Evolutionary conservation across 169 alveolate genomes (phyloP).

Genomic region (Plasmodium fragile): DNA sequence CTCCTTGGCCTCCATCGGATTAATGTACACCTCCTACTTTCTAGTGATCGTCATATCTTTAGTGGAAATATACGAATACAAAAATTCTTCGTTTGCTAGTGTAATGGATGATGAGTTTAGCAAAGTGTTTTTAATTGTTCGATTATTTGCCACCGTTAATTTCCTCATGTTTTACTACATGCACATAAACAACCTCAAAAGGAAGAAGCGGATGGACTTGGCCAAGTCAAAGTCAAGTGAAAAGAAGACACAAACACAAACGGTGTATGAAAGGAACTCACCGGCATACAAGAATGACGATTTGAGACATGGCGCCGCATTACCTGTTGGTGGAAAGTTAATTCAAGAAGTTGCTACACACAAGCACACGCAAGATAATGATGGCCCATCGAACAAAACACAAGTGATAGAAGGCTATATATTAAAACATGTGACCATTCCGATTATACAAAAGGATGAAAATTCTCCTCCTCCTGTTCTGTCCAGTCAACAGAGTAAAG

Average conservation of each 20-base stretch:
- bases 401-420: slow-evolving; percentile 14
- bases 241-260: background rate
- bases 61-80: slow-evolving; percentile 26
- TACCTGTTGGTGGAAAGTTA: background rate
- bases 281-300: background rate
- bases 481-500: background rate
- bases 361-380: background rate
- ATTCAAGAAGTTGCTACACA: background rate
- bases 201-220: background rate
- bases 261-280: background rate
- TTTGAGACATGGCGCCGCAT: background rate
- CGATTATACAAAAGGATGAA: slow-evolving; percentile 43
- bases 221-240: background rate
- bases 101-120: slow-evolving; percentile 12
- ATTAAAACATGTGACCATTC: slow-evolving; percentile 29
- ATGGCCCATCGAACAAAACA: background rate
- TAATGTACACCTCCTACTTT: slow-evolving; percentile 1
- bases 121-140: slow-evolving; percentile 28
- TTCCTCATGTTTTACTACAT: slow-evolving; percentile 9
- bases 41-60: background rate
- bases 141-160: slow-evolving; percentile 29
- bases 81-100: background rate
- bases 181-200: slow-evolving; percentile 27
- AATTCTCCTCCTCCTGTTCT: background rate
- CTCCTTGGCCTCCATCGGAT: background rate